Conservation (phyloP, 352 stramenopile genomes). For the Pythium coloratum region DNA sequence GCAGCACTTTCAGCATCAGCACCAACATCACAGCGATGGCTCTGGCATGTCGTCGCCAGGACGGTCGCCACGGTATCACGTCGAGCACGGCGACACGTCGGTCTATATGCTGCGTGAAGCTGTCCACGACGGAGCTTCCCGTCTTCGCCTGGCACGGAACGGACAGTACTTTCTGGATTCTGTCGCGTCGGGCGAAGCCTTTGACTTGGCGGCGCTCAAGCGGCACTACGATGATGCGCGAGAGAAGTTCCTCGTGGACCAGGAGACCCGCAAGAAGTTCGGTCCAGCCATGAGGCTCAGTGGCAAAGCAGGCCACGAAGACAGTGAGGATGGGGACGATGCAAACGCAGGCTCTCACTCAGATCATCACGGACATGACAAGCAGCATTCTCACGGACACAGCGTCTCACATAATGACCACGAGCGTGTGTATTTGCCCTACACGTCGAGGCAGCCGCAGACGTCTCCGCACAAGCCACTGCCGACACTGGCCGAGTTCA, state of each 20-base stretch:
- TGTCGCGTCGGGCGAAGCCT: conserved; percentile 30
- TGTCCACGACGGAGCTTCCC: conserved; percentile 49
- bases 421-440: conserved; percentile 51
- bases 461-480: conserved; percentile 42
- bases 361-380: not conserved
- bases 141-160: conserved; percentile 50
- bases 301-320: not conserved
- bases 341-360: not conserved
- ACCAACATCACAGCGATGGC: not conserved
- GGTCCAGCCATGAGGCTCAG: not conserved
- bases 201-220: conserved; percentile 34
- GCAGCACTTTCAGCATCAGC: conserved; percentile 9
- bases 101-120: conserved; percentile 49
- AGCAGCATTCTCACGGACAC: not conserved
- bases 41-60: not conserved
- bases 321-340: conserved; percentile 7
- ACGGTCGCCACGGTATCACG: conserved; percentile 14
- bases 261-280: conserved; percentile 8
- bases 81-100: conserved; percentile 37
- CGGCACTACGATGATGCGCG: conserved; percentile 21
- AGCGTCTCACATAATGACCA: not conserved
- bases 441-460: conserved; percentile 61
- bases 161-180: conserved; percentile 46
- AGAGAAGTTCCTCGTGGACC: conserved; percentile 5
- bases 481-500: conserved; percentile 50